Conservation (phyloP, 2,329 filamentous ascomycete species). For the Verticillium nubilum region DNA sequence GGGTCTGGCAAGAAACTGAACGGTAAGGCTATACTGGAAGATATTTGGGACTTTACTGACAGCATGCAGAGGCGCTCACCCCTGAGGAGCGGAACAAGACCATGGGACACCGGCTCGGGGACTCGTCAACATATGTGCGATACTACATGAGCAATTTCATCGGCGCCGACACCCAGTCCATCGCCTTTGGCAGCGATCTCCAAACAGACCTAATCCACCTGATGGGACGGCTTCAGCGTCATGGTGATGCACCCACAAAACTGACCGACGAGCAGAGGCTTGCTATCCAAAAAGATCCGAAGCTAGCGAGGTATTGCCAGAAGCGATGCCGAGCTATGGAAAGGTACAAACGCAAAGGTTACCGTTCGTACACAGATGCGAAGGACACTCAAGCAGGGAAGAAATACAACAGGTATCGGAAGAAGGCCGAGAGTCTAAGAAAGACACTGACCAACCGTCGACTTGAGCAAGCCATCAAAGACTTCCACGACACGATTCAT, state of each 20-base stretch:
- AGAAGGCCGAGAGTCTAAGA: conserved; percentile 13
- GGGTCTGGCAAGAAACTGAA: conserved; percentile 20
- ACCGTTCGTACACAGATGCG: conserved; percentile 12
- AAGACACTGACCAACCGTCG: conserved; percentile 8
- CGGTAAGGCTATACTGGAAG: conserved; percentile 10
- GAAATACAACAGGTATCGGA: conserved; percentile 10
- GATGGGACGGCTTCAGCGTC: conserved; percentile 2
- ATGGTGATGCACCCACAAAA: conserved; percentile 4
- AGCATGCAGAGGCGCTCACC: conserved; percentile 7
- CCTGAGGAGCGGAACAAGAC: conserved; percentile 10
- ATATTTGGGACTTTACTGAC: not conserved
- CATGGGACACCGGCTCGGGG: conserved; percentile 8
- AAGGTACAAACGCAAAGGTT: conserved; percentile 10
- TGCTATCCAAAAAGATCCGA: conserved; percentile 5
- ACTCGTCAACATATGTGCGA: conserved; percentile 6
- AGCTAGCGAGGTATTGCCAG: conserved; percentile 7
- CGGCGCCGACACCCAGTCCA: conserved; percentile 4
- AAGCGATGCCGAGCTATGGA: conserved; percentile 1
- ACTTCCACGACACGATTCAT: conserved; percentile 16
- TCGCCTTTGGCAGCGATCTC: conserved; percentile 6
- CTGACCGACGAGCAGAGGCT: conserved; percentile 13
- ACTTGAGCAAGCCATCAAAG: conserved; percentile 13
- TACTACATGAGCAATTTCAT: conserved; percentile 9
- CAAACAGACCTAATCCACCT: conserved; percentile 6
- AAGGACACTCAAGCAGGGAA: conserved; percentile 8